Conservation (phyloP, 305 asterid species). For the Stenogyne calaminthoides region DNA sequence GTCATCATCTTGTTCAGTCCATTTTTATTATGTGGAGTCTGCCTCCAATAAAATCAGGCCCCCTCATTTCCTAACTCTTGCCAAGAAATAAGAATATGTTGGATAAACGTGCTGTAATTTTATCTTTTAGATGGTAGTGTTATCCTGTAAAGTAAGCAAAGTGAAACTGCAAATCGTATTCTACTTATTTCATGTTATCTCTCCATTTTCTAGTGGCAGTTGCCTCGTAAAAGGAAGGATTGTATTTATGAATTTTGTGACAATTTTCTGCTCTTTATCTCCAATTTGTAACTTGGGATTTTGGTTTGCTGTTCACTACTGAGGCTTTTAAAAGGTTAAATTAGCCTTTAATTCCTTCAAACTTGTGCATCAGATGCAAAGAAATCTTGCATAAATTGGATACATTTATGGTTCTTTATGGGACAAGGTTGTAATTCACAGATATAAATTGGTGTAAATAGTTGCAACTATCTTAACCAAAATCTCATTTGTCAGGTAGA, state of each 20-base stretch:
- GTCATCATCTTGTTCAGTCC: neutral
- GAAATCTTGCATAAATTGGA: neutral
- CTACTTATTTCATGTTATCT: neutral
- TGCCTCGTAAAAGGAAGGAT: neutral
- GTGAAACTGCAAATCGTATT: neutral
- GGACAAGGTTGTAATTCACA: neutral
- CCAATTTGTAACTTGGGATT: conserved; percentile 2
- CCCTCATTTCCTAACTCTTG: neutral
- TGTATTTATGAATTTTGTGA: neutral
- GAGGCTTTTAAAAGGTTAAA: conserved; percentile 20
- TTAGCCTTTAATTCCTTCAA: conserved; percentile 15
- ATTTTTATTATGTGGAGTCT: neutral
- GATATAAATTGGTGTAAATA: neutral
- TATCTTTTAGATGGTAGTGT: conserved; percentile 5
- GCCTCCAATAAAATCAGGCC: neutral
- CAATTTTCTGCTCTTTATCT: neutral
- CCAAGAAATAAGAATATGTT: neutral
- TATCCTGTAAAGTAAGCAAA: neutral
- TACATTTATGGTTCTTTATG: neutral
- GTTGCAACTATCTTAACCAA: conserved; percentile 20
- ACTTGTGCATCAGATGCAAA: conserved; percentile 6
- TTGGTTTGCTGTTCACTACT: neutral
- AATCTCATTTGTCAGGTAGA: conserved; percentile 67
- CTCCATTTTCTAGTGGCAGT: conserved; percentile 5
- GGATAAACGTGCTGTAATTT: neutral